These are phyloP conservation scores for Chaetomiaceae sp. DNA, from an alignment of 2,329 filamentous ascomycete species.

Conservation along the genomic window DNA sequence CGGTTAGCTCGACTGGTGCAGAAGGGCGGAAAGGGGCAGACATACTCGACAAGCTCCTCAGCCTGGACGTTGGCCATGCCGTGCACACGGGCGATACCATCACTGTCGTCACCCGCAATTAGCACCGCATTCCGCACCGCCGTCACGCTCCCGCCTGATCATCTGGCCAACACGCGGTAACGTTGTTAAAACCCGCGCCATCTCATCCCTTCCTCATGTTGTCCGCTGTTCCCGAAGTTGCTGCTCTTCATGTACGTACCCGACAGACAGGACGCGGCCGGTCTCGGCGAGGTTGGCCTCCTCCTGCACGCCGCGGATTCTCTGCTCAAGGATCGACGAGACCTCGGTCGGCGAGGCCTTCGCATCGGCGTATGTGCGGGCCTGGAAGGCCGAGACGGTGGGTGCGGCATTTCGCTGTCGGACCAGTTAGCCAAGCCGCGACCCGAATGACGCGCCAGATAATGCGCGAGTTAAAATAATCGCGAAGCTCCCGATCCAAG, in stretches of 20 bases:
- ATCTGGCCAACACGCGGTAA: background rate
- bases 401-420: slow-evolving; percentile 80
- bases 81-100: slow-evolving; percentile 99
- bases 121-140: slow-evolving; percentile 22
- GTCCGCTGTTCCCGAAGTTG: slow-evolving; percentile 15
- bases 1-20: slow-evolving; percentile 16
- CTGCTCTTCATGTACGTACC: slow-evolving; percentile 58
- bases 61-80: slow-evolving; percentile 99
- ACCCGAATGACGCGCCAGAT: slow-evolving; percentile 17
- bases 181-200: background rate
- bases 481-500: slow-evolving; percentile 32
- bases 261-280: slow-evolving; percentile 95
- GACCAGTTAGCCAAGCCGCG: slow-evolving; percentile 36
- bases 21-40: slow-evolving; percentile 27
- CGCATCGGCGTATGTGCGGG: slow-evolving; percentile 86
- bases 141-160: slow-evolving; percentile 19
- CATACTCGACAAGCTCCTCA: slow-evolving; percentile 99
- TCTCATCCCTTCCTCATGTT: background rate
- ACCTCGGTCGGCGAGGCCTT: slow-evolving; percentile 97
- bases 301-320: slow-evolving; percentile 97
- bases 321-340: slow-evolving; percentile 98
- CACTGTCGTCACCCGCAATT: slow-evolving; percentile 52
- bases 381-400: slow-evolving; percentile 62
- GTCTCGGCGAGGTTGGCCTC: slow-evolving; percentile 96
- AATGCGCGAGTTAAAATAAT: slow-evolving; percentile 24